Evolutionary conservation across 2,329 filamentous ascomycete species (phyloP).

Genomic region (Bipolaris zeicola): DNA sequence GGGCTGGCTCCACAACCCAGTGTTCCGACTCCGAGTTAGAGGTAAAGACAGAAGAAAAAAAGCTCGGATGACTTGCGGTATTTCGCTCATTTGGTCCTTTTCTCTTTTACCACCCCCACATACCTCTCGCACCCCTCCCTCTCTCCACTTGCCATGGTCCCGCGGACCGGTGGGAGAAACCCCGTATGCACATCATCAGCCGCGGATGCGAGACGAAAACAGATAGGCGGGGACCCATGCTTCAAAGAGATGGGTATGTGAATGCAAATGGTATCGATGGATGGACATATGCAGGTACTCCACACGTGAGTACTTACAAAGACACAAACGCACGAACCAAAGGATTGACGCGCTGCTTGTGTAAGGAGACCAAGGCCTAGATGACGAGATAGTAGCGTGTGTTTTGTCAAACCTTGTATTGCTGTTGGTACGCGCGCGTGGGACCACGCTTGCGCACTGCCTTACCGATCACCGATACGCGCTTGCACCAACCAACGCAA

Average conservation of each 20-base stretch:
- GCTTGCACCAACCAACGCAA: not conserved
- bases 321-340: not conserved
- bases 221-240: not conserved
- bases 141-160: slow-evolving; percentile 3
- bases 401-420: not conserved
- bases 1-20: slow-evolving; percentile 2
- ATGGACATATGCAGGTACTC: not conserved
- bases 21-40: not conserved
- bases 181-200: slow-evolving; percentile 3
- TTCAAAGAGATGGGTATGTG: not conserved
- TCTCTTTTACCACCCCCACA: not conserved
- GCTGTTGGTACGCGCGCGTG: slow-evolving; percentile 2
- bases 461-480: not conserved
- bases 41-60: not conserved
- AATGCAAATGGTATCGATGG: not conserved
- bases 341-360: not conserved
- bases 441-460: slow-evolving; percentile 4
- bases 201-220: not conserved
- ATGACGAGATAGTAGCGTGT: not conserved
- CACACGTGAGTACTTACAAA: not conserved
- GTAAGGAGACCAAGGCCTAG: not conserved
- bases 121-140: not conserved
- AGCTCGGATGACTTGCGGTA: slow-evolving; percentile 1
- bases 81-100: not conserved
- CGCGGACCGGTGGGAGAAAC: not conserved